Evolutionary conservation across 148 eudicot genomes (phyloP), one percentile per base, ranked within the genome.

Genomic region (Fagopyrum tataricum): DNA sequence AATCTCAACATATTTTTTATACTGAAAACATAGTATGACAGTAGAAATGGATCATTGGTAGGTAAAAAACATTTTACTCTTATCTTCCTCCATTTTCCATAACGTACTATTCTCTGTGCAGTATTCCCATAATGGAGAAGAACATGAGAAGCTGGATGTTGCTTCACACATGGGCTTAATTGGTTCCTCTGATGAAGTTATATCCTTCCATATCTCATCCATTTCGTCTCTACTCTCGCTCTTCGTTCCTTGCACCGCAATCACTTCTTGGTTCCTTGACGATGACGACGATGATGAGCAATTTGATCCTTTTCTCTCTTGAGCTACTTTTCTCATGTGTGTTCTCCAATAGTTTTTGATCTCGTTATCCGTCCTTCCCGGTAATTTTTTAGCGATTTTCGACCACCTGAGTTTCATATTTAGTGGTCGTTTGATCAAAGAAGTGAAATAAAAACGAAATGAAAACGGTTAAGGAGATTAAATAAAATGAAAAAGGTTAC

Each of bases 301-400:
- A 74, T 18, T 47, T 74, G 66, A 75, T 64, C 74, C 72, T 87
- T 89, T 89, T 80, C 59, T 89, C 77, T 89, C 93, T 80, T 91
- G 94, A n/a, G 94, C 92, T 72, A 87, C 81, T 85, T 91, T 89
- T 81, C 97, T 82, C 97, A 85, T 91, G 72, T 87, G 88, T 56
- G 97, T 91, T 74, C 97, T 86, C 97, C 97, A 91, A 15, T 91
- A 91, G 74, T 91, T 91, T 83, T 91, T 91, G 74, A 91, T 91
- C 85, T 91, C 97, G 21, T 91, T 91, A 72, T 91, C 97, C 0
- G 97, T 91, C 72, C 97, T 81, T 58, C 97, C 97, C 10, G 97
- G 97, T 77, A 91, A 74, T 74, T 85, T 91, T 48, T 88, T 76
- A 48, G 97, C 97, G 70, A 91, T 87, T 73, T 87, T 77, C 64